Base-by-base conservation (phyloP, 1,284 basidiomycete species). In the Sporisorium graminicola region DNA sequence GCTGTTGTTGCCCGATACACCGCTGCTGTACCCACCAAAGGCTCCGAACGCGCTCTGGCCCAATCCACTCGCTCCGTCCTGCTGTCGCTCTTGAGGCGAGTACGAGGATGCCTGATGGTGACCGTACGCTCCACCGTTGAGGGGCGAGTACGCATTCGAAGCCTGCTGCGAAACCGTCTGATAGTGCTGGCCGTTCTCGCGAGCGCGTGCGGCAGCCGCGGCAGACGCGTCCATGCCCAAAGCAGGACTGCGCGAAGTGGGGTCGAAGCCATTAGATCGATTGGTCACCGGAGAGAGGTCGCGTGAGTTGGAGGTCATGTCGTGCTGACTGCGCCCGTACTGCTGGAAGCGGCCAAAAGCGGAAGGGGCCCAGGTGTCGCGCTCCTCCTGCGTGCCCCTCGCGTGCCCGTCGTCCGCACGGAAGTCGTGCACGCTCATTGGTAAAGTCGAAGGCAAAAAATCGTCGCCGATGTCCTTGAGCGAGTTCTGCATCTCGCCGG, bases 391-490 rank as follows among this genome's bases (percentile, higher is more conserved):
- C 13, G 56, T 46, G 12, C 46, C 62, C 16, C 63, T 49, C 33
- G 58, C 18, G 5, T 55, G 63, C 2, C 26, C 29, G 9, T 73
- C 74, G 46, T 77, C 72, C 6, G 70, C 49, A 18, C 70, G 65
- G 60, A 80, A 69, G 53, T 80, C 79, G 51, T 80, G 69, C n/a
- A 80, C 62, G 47, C 67, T 74, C 64, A 74, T 73, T n/a, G 75
- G 66, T 63, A 79, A 59, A 6, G 79, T 56, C 6, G 77, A 71
- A 20, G 80, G 77, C 64, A 78, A 53, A 50, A 81, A 78, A 43
- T 82, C 81, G 50, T 80, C 78, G n/a, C 59, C 77, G 27, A 80
- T 81, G 44, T 65, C 78, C 46, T 66, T 73, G 35, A 81, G 74
- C 53, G 78, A 81, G 43, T 82, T 82, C 56, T 82, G 79, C 47